Conservation (phyloP, 2,329 filamentous ascomycete genomes). For the Calonectria crousiana region DNA sequence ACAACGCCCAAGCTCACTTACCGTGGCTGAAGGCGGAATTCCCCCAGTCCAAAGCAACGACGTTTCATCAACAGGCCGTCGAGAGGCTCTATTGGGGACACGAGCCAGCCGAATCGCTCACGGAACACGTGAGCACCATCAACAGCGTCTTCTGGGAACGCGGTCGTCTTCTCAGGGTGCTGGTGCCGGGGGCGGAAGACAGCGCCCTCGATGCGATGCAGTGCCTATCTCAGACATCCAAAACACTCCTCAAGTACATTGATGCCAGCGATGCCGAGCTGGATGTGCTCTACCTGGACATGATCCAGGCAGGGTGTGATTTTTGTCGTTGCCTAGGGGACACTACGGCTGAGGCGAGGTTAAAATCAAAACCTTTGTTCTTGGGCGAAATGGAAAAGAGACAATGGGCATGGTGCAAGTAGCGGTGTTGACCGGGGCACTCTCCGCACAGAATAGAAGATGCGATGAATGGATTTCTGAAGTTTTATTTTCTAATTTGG, state of each 20-base stretch:
- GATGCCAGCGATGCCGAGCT: background rate
- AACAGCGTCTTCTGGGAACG: slow-evolving; percentile 19
- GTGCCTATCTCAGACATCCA: background rate
- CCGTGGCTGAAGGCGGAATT: background rate
- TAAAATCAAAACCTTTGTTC: background rate
- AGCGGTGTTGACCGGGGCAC: background rate
- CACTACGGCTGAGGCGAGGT: background rate
- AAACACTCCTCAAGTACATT: background rate
- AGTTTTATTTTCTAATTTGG: background rate
- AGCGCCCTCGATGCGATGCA: background rate
- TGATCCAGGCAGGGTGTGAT: background rate
- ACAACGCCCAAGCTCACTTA: background rate
- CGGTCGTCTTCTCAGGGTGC: background rate
- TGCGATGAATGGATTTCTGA: background rate
- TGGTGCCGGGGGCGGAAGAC: background rate
- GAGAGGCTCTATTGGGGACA: background rate
- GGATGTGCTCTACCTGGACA: background rate
- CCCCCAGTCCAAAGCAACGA: background rate
- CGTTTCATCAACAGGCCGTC: background rate
- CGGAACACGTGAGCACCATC: slow-evolving; percentile 11
- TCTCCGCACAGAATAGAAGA: background rate
- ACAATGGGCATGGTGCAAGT: background rate
- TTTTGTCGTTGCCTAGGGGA: background rate
- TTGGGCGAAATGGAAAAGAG: background rate
- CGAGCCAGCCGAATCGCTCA: slow-evolving; percentile 2